Evolutionary conservation across 1,284 basidiomycete species (phyloP), one percentile per base, ranked within the genome.

Genomic region (Tilletiopsis washingtonensis): DNA sequence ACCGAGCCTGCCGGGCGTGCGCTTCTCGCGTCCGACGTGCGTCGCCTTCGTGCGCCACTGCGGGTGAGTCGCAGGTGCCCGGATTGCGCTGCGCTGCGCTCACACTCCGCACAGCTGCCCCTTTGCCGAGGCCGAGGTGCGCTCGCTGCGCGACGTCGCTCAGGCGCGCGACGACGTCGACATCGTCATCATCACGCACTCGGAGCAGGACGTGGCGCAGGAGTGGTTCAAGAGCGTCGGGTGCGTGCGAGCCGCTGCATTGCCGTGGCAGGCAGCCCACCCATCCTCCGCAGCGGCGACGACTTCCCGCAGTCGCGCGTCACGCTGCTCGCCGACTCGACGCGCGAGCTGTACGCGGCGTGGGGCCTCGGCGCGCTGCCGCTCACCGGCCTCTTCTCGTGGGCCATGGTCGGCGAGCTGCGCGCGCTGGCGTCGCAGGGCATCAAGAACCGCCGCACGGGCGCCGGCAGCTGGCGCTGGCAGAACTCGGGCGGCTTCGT

Each of bases 41-140:
- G 40, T 57, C 25, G 51, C 56, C n/a, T 57, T 54, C 40, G 53
- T 55, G 11, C 43, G 56, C 19, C 56, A 57, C 26, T 56, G 53
- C 36, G 56, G 56, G 23, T n/a, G n/a, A n/a, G n/a, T n/a, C n/a
- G n/a, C n/a, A n/a, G n/a, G n/a, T n/a, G n/a, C n/a, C n/a, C n/a
- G n/a, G n/a, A n/a, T n/a, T n/a, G n/a, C n/a, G n/a, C n/a, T n/a
- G n/a, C n/a, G n/a, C n/a, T n/a, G n/a, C n/a, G n/a, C n/a, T n/a
- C n/a, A n/a, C n/a, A n/a, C n/a, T n/a, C n/a, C n/a, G n/a, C n/a
- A n/a, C n/a, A n/a, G n/a, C n/a, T 57, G 56, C 40, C 56, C 56
- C 36, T 57, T 56, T 34, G 53, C 56, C 12, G 43, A 57, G 34
- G 46, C 44, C 25, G 56, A 57, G 38, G 43, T 56, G 4, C 14